Conservation (phyloP, 257 asterid species). For the Solanum paucissectum region DNA sequence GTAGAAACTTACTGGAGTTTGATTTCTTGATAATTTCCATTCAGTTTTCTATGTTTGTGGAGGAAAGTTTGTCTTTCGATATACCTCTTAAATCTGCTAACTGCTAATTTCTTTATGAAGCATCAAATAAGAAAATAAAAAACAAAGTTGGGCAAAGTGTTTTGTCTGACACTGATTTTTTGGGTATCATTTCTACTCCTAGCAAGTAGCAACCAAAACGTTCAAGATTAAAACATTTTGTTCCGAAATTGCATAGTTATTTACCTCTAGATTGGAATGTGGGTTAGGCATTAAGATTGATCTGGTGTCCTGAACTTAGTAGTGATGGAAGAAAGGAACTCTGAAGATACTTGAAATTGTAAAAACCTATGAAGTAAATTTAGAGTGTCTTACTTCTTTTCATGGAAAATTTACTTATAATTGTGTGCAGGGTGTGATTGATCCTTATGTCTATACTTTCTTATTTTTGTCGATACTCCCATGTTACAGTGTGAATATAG, state of each 20-base stretch:
- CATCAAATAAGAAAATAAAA: neutral
- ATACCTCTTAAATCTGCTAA: neutral
- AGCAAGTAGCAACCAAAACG: neutral
- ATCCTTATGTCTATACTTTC: neutral
- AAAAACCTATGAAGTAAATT: neutral
- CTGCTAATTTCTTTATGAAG: neutral
- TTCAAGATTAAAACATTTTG: neutral
- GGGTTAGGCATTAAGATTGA: neutral
- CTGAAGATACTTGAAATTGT: neutral
- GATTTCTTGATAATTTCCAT: neutral
- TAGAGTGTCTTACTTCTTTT: neutral
- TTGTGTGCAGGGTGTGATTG: neutral
- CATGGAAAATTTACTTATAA: neutral
- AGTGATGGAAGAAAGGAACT: neutral
- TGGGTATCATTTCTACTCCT: neutral
- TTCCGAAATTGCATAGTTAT: neutral
- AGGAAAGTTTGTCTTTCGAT: neutral
- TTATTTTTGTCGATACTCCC: conserved; percentile 4
- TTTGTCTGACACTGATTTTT: neutral
- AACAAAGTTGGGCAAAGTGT: neutral
- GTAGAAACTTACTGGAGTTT: neutral
- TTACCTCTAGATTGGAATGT: neutral
- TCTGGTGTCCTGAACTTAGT: neutral
- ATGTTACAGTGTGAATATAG: conserved; percentile 73
- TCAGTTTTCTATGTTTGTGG: neutral